Evolutionary conservation across 2,329 filamentous ascomycete species (phyloP), one percentile per base, ranked within the genome.

Genomic region (Colletotrichum cereale): DNA sequence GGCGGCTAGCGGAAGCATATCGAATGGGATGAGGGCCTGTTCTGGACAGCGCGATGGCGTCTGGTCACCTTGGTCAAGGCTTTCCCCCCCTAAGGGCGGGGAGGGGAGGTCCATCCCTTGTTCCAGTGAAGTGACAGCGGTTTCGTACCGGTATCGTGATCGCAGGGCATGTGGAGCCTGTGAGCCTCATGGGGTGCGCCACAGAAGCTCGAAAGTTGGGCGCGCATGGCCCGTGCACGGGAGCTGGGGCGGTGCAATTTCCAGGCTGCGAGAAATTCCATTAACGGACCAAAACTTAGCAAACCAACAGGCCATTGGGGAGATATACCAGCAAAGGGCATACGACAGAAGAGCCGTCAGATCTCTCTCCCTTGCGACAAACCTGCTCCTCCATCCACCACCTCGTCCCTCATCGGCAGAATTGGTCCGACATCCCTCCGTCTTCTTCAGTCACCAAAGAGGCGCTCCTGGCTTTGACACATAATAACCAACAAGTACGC

Each of bases 191-290:
- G 12, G 34, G 42, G 31, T 12, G 66, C 67, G 67, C 67, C 67
- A 67, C 67, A 71, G 12, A 29, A 67, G 64, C 48, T 71, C 56
- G 50, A 34, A 34, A 31, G 31, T 26, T 29, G 42, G 36, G 24
- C 58, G 21, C 0, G 4, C 12, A 21, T 71, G 68, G 68, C 31
- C 68, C 68, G 65, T 71, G 68, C 68, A 38, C 57, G 3, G 6
- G 3, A 67, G 58, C 58, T 68, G 68, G 44, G 68, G 68, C 68
- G 68, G 68, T 71, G 68, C 68, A 71, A 44, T 26, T 63, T 48
- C 64, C 58, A 71, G 65, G 68, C 65, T 71, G 65, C 68, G 68
- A 71, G 68, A 71, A 71, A 71, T 71, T 71, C 68, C 68, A 71
- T 71, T 63, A 44, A 71, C n/a, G 57, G 52, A 60, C 29, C 42